Conservation (phyloP, 495 filamentous ascomycete species). For the Hypoxylon fuscum region DNA sequence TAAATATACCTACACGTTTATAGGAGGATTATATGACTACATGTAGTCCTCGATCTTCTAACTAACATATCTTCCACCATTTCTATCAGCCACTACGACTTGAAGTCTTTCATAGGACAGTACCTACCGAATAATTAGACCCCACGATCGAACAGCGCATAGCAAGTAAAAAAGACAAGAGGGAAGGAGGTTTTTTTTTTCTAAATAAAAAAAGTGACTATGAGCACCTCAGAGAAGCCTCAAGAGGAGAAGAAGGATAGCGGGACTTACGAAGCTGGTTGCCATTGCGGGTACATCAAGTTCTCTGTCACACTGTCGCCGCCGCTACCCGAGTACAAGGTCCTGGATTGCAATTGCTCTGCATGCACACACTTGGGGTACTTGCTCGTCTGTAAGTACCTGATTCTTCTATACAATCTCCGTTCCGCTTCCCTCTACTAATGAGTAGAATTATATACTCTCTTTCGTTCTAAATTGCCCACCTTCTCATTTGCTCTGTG, state of each 20-base stretch:
- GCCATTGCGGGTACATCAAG: slow-evolving; percentile 49
- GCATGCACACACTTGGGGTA: slow-evolving; percentile 42
- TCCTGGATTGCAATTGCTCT: slow-evolving; percentile 45
- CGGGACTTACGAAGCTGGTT: slow-evolving; percentile 41
- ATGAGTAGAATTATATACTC: no score
- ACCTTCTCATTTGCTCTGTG: no score
- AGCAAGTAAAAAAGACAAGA: neutral
- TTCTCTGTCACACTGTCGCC: slow-evolving; percentile 43
- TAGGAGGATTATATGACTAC: neutral
- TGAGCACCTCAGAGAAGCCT: neutral
- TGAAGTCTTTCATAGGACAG: no score
- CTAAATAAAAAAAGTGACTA: slow-evolving; percentile 10
- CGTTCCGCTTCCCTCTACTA: neutral
- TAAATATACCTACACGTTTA: neutral
- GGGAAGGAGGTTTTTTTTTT: no score
- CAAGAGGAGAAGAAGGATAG: slow-evolving; percentile 10
- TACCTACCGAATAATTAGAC: no score
- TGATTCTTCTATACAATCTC: slow-evolving; percentile 2
- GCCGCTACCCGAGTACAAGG: slow-evolving; percentile 37
- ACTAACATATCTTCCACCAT: neutral
- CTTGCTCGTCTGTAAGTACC: slow-evolving; percentile 44
- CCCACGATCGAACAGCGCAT: neutral
- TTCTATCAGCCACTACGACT: neutral
- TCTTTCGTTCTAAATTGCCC: no score
- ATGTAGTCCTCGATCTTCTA: neutral